phyloP scores from a whole-genome alignment of 306 rosid genomes.

The Rubus parviflorus region DNA sequence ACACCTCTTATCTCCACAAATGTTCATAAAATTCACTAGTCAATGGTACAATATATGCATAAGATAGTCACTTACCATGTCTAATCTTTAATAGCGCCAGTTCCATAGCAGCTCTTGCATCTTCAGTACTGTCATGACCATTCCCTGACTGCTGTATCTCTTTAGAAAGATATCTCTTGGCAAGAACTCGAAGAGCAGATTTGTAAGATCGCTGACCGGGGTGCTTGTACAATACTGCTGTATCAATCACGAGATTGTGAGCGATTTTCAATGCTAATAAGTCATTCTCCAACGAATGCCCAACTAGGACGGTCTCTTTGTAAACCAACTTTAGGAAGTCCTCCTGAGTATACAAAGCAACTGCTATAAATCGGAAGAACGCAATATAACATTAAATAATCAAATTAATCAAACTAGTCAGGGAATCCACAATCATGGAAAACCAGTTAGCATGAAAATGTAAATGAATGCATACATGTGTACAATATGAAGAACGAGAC shows the following conservation, averaged over 20 bases:
- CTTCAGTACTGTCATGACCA: conserved; percentile 96
- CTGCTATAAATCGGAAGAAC: conserved; percentile 38
- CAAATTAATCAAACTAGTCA: conserved; percentile 9
- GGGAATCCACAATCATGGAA: conserved; percentile 13
- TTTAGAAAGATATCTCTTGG: conserved; percentile 68
- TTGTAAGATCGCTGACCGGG: conserved; percentile 72
- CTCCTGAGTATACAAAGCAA: conserved; percentile 57
- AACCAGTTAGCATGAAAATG: conserved; percentile 20
- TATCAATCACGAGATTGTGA: conserved; percentile 76
- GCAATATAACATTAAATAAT: conserved; percentile 13
- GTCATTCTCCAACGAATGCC: conserved; percentile 96
- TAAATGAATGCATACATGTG: neutral
- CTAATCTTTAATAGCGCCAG: conserved; percentile 77
- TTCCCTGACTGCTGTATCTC: conserved; percentile 85
- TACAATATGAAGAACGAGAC: conserved; percentile 3
- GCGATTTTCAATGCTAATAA: conserved; percentile 77
- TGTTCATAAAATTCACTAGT: neutral
- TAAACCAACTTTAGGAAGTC: conserved; percentile 72
- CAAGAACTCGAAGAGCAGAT: conserved; percentile 79
- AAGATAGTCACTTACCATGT: conserved; percentile 53
- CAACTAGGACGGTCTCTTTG: conserved; percentile 81
- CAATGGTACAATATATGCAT: neutral
- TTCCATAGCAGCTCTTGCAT: conserved; percentile 91
- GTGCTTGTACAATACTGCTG: conserved; percentile 77
- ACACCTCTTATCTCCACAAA: neutral